Base-by-base conservation (phyloP, 2,329 filamentous ascomycete genomes). In the Paramyrothecium roridum region DNA sequence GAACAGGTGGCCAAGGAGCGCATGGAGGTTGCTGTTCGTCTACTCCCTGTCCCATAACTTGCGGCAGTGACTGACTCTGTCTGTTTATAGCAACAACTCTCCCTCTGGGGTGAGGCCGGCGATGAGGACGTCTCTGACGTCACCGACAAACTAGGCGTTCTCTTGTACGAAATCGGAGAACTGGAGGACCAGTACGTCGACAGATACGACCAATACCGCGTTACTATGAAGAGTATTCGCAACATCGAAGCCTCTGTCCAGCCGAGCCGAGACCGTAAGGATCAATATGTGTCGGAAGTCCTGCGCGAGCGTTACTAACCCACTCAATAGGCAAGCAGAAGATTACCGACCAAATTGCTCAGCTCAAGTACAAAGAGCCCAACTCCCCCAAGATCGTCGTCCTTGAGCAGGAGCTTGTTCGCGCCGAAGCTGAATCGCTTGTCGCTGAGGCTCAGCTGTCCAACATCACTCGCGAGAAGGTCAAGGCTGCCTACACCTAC, bases 211-310 rank as follows among this genome's bases (percentile, higher is more conserved):
- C 95, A 99, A 77, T 99, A 98, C 80, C 91, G 95, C 70, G 90
- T 99, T 56, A 99, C 95, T 53, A 96, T 99, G 78, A 99, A 99
- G 88, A 96, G 92, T 73, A 96, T 99, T 69, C 90, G 95, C 67
- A 99, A 99, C 77, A 99, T 99, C 62, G 95, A 99, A 76, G 93
- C 93, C 57, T 98, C 93, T 21, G 95, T 99, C 52, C 95, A 99
- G 77, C 95, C 95, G 55, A 97, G 93, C 80, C 86, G 95, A 77
- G 95, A 99, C 77, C 90, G 95, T 95, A 80, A 78, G 89, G 75
- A 6, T 30, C 6, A 30, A 30, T 10, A 30, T 10, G 6, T 30
- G 10, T 30, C 6, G 26, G 26, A 30, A 30, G 10, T 4, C 26
- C 6, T 30, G 26, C 26, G 26, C 26, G 26, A 30, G 26, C 26